These are phyloP conservation scores for Penicillium pulvis DNA, from an alignment of 495 filamentous ascomycete genomes.

Conservation along the genomic window DNA sequence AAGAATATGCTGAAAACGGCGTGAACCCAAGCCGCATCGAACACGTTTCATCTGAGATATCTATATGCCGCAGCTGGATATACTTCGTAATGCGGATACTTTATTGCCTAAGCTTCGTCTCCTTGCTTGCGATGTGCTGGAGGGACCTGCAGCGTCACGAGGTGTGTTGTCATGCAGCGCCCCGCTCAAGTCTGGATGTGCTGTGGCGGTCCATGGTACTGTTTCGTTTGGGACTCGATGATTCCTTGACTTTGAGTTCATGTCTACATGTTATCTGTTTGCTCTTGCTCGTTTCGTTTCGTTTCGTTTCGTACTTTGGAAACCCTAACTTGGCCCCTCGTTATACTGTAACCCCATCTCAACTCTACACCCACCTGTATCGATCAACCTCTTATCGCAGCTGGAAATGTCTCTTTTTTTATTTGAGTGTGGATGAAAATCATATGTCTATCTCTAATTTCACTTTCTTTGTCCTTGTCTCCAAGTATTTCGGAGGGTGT, in stretches of 20 bases:
- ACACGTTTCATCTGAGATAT: not conserved
- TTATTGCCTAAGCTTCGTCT: constrained; percentile 7
- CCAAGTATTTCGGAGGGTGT: not conserved
- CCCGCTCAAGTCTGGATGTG: constrained; percentile 2
- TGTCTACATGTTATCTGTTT: not conserved
- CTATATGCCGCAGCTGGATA: not conserved
- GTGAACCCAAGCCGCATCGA: not conserved
- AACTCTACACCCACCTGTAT: not conserved
- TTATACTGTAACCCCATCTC: not conserved
- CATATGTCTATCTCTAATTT: not conserved
- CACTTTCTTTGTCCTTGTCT: not conserved
- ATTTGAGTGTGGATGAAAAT: not conserved
- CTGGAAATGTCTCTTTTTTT: not conserved
- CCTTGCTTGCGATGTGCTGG: not conserved
- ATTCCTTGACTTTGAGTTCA: constrained; percentile 22
- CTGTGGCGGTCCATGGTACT: constrained; percentile 18
- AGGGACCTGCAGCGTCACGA: constrained; percentile 27
- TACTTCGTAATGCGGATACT: constrained; percentile 4
- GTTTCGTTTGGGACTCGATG: constrained; percentile 18
- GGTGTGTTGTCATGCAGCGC: constrained; percentile 16
- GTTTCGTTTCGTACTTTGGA: not conserved
- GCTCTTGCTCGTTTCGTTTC: not conserved
- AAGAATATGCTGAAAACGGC: constrained; percentile 6
- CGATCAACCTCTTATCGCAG: not conserved
- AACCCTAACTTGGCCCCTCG: constrained; percentile 5